phyloP scores from a whole-genome alignment of 2,329 filamentous ascomycete species.

The Trichoderma gracile region DNA sequence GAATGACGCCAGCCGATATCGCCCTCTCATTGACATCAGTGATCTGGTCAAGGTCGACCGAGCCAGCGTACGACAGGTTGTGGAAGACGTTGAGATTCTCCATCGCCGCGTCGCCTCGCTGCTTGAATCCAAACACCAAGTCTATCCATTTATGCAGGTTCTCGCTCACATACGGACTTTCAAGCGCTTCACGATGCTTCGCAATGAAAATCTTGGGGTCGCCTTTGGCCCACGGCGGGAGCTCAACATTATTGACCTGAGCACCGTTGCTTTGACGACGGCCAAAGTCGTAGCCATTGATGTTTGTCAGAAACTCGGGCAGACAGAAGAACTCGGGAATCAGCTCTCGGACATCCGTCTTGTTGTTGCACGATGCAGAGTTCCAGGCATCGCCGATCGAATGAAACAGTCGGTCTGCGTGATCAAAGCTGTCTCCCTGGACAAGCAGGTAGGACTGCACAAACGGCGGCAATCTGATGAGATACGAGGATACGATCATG shows the following conservation, averaged over 20 bases:
- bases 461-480: constrained; percentile 93
- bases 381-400: constrained; percentile 89
- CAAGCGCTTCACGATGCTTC: constrained; percentile 92
- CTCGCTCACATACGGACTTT: constrained; percentile 88
- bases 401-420: constrained; percentile 92
- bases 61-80: constrained; percentile 90
- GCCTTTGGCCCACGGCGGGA: constrained; percentile 97
- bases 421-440: constrained; percentile 94
- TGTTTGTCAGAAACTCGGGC: constrained; percentile 90
- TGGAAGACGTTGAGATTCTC: constrained; percentile 96
- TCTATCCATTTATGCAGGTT: constrained; percentile 95
- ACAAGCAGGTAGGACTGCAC: constrained; percentile 92
- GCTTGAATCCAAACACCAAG: constrained; percentile 89
- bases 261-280: constrained; percentile 76
- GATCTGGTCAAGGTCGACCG: constrained; percentile 89
- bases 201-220: constrained; percentile 94
- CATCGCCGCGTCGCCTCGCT: constrained; percentile 86
- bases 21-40: constrained; percentile 82
- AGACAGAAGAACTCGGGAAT: constrained; percentile 98
- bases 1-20: constrained; percentile 92
- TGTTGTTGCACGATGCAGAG: constrained; percentile 84
- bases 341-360: constrained; percentile 90
- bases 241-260: constrained; percentile 77
- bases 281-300: constrained; percentile 94
- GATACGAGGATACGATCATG: constrained; percentile 96